These are phyloP conservation scores for Salix exigua DNA, from an alignment of 345 rosid genomes.

Conservation along the genomic window DNA sequence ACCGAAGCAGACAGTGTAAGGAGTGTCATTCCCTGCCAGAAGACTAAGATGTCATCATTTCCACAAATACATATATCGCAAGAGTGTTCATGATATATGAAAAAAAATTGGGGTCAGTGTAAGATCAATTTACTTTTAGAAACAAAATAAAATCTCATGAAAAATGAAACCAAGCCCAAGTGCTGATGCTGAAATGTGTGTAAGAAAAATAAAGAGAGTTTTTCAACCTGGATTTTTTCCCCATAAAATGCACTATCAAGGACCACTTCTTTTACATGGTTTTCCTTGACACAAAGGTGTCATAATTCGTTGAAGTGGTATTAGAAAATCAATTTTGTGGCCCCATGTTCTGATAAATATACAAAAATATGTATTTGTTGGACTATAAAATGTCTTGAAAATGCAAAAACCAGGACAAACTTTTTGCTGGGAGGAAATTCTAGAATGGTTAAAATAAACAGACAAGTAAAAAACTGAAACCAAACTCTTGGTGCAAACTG, in stretches of 20 bases:
- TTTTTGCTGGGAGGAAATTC: background rate
- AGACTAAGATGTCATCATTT: background rate
- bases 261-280: background rate
- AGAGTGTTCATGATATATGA: background rate
- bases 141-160: background rate
- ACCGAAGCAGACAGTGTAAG: slow-evolving; percentile 72
- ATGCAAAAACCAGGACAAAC: background rate
- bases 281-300: background rate
- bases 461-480: background rate
- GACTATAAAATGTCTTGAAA: background rate
- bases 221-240: background rate
- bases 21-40: slow-evolving; percentile 76
- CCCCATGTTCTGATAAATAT: background rate
- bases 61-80: background rate
- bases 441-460: background rate
- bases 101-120: background rate
- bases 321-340: background rate
- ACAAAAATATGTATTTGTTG: background rate
- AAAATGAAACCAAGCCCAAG: background rate
- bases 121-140: background rate
- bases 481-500: background rate
- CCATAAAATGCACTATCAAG: background rate
- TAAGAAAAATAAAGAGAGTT: background rate
- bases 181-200: background rate
- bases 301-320: background rate